phyloP scores from a whole-genome alignment of 108 stramenopile genomes.

The Schizochytrium sp. region DNA sequence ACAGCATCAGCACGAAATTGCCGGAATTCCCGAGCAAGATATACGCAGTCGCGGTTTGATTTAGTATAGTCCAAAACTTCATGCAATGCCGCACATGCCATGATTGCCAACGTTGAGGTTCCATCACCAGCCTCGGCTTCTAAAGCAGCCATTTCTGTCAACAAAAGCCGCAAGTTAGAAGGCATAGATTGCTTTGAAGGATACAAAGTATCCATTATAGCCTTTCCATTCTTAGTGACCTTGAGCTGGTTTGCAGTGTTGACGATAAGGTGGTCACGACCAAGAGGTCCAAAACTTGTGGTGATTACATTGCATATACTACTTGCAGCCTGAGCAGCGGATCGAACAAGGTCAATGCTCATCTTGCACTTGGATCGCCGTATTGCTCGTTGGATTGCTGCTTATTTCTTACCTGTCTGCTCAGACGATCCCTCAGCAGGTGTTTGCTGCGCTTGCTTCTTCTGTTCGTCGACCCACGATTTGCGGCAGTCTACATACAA shows the following conservation, averaged over 20 bases:
- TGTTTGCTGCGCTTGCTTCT: not conserved
- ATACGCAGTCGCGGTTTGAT: not conserved
- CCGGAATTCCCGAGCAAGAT: not conserved
- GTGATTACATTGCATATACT: not conserved
- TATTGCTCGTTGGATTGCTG: not conserved
- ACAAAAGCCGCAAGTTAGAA: not conserved
- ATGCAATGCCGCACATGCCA: not conserved
- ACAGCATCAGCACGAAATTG: not conserved
- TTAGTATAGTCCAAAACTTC: not conserved
- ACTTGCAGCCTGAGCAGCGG: not conserved
- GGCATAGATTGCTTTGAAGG: not conserved
- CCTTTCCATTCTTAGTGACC: not conserved
- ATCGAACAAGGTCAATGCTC: not conserved
- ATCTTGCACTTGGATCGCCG: not conserved
- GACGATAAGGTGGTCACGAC: conserved; percentile 47
- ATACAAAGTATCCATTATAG: not conserved
- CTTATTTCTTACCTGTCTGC: no score
- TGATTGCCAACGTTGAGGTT: not conserved
- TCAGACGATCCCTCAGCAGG: no score
- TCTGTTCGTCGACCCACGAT: conserved; percentile 18
- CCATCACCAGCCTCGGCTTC: conserved; percentile 32
- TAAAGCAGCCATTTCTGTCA: not conserved
- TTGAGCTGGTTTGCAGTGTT: conserved; percentile 24
- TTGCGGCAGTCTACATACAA: conserved; percentile 60
- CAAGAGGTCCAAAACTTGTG: conserved; percentile 34